phyloP scores from a whole-genome alignment of 345 rosid species.

The Trapa incisa region DNA sequence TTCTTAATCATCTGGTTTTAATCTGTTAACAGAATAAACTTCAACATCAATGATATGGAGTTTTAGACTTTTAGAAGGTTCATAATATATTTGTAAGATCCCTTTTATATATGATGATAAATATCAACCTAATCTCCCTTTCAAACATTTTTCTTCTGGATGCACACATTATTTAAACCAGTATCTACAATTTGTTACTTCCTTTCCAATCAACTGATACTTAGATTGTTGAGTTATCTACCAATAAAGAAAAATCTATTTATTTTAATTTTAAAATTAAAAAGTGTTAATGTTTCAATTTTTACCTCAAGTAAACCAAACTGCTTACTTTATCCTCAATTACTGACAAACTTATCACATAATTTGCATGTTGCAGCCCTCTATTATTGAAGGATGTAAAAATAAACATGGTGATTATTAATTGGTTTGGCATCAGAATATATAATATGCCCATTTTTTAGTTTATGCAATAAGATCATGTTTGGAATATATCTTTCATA shows the following conservation, averaged over 20 bases:
- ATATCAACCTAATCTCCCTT: background rate
- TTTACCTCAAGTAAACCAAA: no score
- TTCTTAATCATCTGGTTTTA: background rate
- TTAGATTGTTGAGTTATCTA: background rate
- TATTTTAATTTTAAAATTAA: no score
- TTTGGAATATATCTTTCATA: background rate
- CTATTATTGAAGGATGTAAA: no score
- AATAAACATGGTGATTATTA: no score
- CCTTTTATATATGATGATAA: background rate
- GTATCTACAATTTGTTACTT: background rate
- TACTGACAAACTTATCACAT: no score
- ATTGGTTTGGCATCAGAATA: background rate
- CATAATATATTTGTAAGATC: background rate
- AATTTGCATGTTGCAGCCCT: no score
- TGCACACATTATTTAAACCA: background rate
- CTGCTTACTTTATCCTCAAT: no score
- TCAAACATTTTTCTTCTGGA: background rate
- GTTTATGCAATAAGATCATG: background rate
- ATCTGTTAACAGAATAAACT: background rate
- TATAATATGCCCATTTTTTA: background rate
- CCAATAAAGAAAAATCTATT: no score
- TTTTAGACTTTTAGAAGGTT: no score
- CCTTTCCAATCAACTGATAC: background rate
- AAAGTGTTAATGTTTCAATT: no score
- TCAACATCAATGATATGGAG: background rate